Base-by-base conservation (phyloP, 345 rosid genomes). In the Trapa incisa region DNA sequence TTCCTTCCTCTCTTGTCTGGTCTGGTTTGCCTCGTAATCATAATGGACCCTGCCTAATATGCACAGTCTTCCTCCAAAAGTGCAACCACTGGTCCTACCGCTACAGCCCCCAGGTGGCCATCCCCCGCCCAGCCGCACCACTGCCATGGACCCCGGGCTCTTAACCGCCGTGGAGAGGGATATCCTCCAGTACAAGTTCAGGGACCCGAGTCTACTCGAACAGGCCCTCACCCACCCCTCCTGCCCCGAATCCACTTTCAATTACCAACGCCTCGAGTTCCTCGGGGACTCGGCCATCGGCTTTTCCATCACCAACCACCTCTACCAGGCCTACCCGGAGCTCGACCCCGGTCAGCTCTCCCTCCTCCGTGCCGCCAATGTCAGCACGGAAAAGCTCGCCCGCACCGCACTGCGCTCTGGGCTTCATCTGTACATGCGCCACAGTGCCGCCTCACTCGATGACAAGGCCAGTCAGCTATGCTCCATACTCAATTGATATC, bases 381-480 rank as follows among this genome's bases (percentile, higher is more conserved):
- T 82, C 12, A 85, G 92, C 43, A 92, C 85, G 2, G 98, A 92
- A 84, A 92, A 89, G 65, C 83, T 92, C 50, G 92, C 98, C 11
- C 95, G 95, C 35, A 87, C 85, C 37, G 83, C 96, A 37, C 65
- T 87, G 66, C 79, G 61, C 12, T 89, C 78, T 33, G 75, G 81
- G 0, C 79, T 92, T 9, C 85, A 82, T 48, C 37, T 36, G 5
- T 81, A 75, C 48, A 66, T 89, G 15, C 74, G 85, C 16, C 87
- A 75, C 73, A 84, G 76, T 66, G 74, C 80, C 54, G 32, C 68
- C 58, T 5, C 77, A 1, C 78, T 84, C n/a, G 89, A 85, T 17
- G 81, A 80, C 4, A 81, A 79, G 90, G 96, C 80, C 68, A 61
- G 68, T 52, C 17, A 4, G 60, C 35, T 54, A 54, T 5, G 1